Base-by-base conservation (phyloP, 805 yeast species). In the Wickerhamomyces rabaulensis region DNA sequence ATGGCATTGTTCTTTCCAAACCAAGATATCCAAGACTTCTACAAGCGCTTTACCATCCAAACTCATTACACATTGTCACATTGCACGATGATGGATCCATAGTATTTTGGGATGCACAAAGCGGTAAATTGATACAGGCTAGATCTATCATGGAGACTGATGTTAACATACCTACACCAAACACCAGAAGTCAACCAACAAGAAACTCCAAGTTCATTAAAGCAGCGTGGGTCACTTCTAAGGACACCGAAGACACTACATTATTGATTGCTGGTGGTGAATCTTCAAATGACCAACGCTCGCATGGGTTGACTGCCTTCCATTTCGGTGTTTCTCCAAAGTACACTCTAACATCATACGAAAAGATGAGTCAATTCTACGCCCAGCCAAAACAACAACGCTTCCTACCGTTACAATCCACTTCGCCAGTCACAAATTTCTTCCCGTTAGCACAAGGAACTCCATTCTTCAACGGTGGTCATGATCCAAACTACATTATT, bases 91-190 rank as follows among this genome's bases (percentile, higher is more conserved):
- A 91, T 58, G 92, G 92, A 45, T 78, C 95, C 0, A 58, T 94
- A 33, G 96, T 80, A 2, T 94, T 94, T 60, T 94, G 98, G 97
- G 99, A 94, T 64, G 85, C 88, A 1, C 74, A 80, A 27, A 82
- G 82, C 33, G 97, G 95, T 0, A 78, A 79, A 15, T 66, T 80
- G 39, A 69, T 94, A 13, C 82, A 82, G 45, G 94, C 97, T 1
- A 75, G 97, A 54, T 76, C 87, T 1, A 50, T 84, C 5, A 75
- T 76, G 50, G 95, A 87, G 43, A 70, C 80, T 3, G 76, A 79
- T 45, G 77, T 89, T 9, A 83, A 87, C 56, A 60, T 65, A 19
- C 82, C 84, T 3, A 20, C 23, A 9, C n/a, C 23, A 13, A 36
- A 6, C 22, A 36, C 25, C 4, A 17, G 20, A 33, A 16, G 10